Evolutionary conservation across 2,329 filamentous ascomycete genomes (phyloP), one percentile per base, ranked within the genome.

Genomic region (Camillea tinctor): DNA sequence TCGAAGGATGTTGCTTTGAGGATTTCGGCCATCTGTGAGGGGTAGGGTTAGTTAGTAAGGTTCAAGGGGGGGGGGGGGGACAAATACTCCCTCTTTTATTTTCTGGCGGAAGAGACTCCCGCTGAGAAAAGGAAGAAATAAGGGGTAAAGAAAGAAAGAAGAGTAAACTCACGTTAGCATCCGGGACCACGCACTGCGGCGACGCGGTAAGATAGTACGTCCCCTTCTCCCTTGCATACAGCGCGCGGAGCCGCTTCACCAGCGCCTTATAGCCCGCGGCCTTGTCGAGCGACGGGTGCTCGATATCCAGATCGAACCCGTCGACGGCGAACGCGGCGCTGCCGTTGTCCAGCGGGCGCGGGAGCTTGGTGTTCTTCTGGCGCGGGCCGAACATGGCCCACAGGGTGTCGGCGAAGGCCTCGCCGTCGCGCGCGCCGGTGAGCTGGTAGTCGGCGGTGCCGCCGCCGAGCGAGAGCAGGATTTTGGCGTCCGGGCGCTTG

Each of bases 141-240:
- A 26, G 24, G 24, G 24, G 24, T 4, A 26, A 26, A 26, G n/a
- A 26, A 26, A 26, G 8, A 26, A 8, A 26, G 24, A 26, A 26
- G 24, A 26, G 24, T 4, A 26, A 26, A 4, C 24, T 26, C 24
- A 44, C 36, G 61, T 74, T 68, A 50, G 75, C 72, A 56, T 75
- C 67, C 11, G 75, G 70, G 48, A 81, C 76, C 63, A 80, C 68
- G 66, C 80, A 82, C 63, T 82, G 77, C 21, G 80, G 80, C 24
- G 79, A 78, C 58, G 72, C 79, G 5, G 78, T 77, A 53, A 83
- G 74, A 65, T 76, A 71, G 49, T 77, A 58, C 1, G 66, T 66
- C 55, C 60, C 62, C 6, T 52, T 22, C 2, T 54, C 66, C 1
- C 64, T 60, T 20, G 58, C 53, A 54, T 66, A 75, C 19, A 72